Evolutionary conservation across 257 asterid species (phyloP).

Genomic region (Penstemon davidsonii): DNA sequence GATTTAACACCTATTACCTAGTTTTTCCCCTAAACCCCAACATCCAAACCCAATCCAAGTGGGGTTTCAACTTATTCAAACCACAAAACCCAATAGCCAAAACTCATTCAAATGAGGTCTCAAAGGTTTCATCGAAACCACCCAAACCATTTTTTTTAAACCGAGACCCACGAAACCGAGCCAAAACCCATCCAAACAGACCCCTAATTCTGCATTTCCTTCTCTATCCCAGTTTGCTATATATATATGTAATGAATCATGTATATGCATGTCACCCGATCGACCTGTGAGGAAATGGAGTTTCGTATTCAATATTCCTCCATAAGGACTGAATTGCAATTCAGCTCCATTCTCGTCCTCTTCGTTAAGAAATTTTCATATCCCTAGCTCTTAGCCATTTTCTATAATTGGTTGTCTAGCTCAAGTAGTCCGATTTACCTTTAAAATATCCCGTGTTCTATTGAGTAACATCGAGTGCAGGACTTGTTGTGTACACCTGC

Average conservation of each 20-base stretch:
- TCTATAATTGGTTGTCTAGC: background rate
- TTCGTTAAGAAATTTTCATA: background rate
- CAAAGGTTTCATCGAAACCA: too few relatives aligned
- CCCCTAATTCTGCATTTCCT: background rate
- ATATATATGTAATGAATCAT: slow-evolving; percentile 8
- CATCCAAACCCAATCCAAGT: too few relatives aligned
- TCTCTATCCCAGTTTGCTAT: slow-evolving; percentile 12
- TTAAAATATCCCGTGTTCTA: background rate
- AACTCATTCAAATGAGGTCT: too few relatives aligned
- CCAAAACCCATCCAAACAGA: too few relatives aligned
- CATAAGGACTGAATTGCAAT: slow-evolving; percentile 15
- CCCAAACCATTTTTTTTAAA: too few relatives aligned
- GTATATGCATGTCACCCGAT: slow-evolving; percentile 19
- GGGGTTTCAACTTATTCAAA: too few relatives aligned
- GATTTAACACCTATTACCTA: too few relatives aligned
- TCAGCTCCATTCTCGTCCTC: background rate
- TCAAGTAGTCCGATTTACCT: slow-evolving; percentile 21
- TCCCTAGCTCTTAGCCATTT: background rate
- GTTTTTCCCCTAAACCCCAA: too few relatives aligned
- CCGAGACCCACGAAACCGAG: too few relatives aligned
- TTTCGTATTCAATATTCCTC: slow-evolving; percentile 14
- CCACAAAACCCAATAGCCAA: too few relatives aligned
- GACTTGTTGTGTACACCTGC: background rate
- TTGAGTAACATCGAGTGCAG: background rate
- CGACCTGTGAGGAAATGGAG: slow-evolving; percentile 26